A percentile compares a stretch with the other conserved stretches of the same genome.
phyloP scores from a whole-genome alignment of 768 basidiomycete species.

The Rhodotorula graminis region DNA sequence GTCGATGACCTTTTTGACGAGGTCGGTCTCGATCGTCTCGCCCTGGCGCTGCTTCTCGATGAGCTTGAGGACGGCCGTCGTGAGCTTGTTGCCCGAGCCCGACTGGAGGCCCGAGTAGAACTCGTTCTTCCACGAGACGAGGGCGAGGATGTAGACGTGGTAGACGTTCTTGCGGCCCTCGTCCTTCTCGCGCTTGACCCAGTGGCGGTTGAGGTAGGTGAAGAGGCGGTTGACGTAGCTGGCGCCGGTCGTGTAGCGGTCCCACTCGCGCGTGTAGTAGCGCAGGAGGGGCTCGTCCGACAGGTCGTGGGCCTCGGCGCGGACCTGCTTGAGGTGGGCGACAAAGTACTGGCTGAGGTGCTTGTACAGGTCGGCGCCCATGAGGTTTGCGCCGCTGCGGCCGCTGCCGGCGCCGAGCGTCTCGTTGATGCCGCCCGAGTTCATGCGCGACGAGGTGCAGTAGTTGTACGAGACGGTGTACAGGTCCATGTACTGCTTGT shows the following conservation, averaged over 20 bases:
- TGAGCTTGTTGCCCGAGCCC: slow-evolving; percentile 69
- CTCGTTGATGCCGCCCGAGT: slow-evolving; percentile 45
- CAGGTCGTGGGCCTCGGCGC: slow-evolving; percentile 63
- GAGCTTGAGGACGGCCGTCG: slow-evolving; percentile 76
- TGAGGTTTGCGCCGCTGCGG: slow-evolving; percentile 71
- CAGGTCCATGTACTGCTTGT: slow-evolving; percentile 48
- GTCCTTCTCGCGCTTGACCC: slow-evolving; percentile 97
- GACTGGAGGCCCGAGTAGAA: slow-evolving; percentile 83
- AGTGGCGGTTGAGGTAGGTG: slow-evolving; percentile 96
- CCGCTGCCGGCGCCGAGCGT: slow-evolving; percentile 29
- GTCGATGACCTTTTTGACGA: slow-evolving; percentile 90
- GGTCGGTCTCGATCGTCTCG: slow-evolving; percentile 82
- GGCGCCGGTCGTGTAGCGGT: slow-evolving; percentile 91
- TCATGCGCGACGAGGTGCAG: slow-evolving; percentile 70
- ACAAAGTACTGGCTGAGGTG: slow-evolving; percentile 88
- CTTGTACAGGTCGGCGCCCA: slow-evolving; percentile 96
- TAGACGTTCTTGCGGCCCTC: slow-evolving; percentile 94
- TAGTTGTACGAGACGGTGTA: slow-evolving; percentile 98
- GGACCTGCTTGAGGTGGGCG: slow-evolving; percentile 64
- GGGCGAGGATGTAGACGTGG: slow-evolving; percentile 89
- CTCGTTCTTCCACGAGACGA: slow-evolving; percentile 91
- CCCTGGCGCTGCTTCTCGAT: slow-evolving; percentile 94
- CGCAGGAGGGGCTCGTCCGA: slow-evolving; percentile 82
- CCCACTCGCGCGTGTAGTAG: slow-evolving; percentile 91
- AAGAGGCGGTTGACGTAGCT: slow-evolving; percentile 96